phyloP scores from a whole-genome alignment of 768 basidiomycete genomes.

The Suillus discolor region DNA sequence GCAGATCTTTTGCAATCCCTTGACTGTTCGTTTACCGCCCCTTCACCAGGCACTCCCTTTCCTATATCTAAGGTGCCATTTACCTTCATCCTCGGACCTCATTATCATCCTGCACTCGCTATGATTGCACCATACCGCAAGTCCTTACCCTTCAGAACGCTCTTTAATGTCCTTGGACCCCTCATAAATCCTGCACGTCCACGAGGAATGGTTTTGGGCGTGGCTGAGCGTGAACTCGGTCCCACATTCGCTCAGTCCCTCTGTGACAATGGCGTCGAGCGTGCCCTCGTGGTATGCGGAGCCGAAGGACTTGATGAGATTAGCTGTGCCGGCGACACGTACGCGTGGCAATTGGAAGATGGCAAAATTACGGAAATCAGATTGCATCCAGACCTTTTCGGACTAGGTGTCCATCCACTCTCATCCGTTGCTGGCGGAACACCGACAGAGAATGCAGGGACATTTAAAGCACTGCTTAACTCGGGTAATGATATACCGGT shows the following conservation, averaged over 20 bases:
- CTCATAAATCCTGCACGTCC: constrained; percentile 91
- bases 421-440: constrained; percentile 67
- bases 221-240: constrained; percentile 82
- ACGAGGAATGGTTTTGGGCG: constrained; percentile 87
- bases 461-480: constrained; percentile 64
- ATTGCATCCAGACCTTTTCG: constrained; percentile 77
- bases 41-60: constrained; percentile 42
- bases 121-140: constrained; percentile 83
- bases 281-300: constrained; percentile 93
- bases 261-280: constrained; percentile 69
- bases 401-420: constrained; percentile 71
- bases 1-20: constrained; percentile 90
- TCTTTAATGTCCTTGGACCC: constrained; percentile 95
- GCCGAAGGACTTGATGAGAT: constrained; percentile 93
- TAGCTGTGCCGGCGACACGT: constrained; percentile 88
- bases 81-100: constrained; percentile 90
- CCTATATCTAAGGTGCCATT: constrained; percentile 75
- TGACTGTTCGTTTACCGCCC: constrained; percentile 72
- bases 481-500: constrained; percentile 58
- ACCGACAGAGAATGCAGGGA: constrained; percentile 81
- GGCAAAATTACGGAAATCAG: constrained; percentile 63
- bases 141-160: constrained; percentile 88
- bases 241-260: constrained; percentile 78
- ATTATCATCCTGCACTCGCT: constrained; percentile 89
- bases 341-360: constrained; percentile 78